phyloP scores from a whole-genome alignment of 768 basidiomycete species.

The Boletus patriciae region DNA sequence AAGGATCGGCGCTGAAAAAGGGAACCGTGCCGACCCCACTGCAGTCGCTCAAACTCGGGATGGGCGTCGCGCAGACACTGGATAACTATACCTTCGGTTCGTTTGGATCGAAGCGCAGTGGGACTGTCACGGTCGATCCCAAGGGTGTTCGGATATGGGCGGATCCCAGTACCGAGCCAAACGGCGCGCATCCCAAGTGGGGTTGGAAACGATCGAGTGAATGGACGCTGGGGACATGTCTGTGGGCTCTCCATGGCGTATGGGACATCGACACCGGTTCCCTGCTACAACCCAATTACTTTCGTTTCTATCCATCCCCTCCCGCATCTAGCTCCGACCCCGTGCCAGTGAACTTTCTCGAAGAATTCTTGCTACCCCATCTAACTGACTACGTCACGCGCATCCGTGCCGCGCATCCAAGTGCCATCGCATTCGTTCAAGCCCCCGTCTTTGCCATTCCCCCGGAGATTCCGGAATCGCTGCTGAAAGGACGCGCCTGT shows the following conservation, averaged over 20 bases:
- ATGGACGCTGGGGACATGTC: conserved; percentile 78
- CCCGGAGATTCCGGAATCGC: conserved; percentile 55
- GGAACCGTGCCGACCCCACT: conserved; percentile 85
- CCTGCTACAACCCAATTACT: conserved; percentile 74
- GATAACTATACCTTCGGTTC: conserved; percentile 80
- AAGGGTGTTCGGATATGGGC: conserved; percentile 80
- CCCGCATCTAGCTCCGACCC: conserved; percentile 2
- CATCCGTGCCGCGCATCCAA: conserved; percentile 69
- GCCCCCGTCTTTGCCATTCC: conserved; percentile 88
- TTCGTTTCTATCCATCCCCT: conserved; percentile 46
- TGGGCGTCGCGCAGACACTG: conserved; percentile 81
- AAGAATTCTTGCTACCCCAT: conserved; percentile 80
- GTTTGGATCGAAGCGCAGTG: conserved; percentile 73
- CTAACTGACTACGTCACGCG: conserved; percentile 54
- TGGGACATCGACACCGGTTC: conserved; percentile 78
- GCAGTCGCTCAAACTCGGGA: conserved; percentile 81
- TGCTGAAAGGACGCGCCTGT: conserved; percentile 63
- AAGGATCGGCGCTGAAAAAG: conserved; percentile 77
- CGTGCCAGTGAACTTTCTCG: conserved; percentile 61
- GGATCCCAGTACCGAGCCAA: conserved; percentile 47
- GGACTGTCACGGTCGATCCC: conserved; percentile 81
- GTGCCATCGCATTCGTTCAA: conserved; percentile 87
- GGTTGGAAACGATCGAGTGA: conserved; percentile 74
- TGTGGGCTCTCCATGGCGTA: conserved; percentile 88
- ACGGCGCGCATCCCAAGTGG: conserved; percentile 66